Evolutionary conservation across 2,329 filamentous ascomycete genomes (phyloP), one percentile per base, ranked within the genome.

Genomic region (Fusarium verticillioides): DNA sequence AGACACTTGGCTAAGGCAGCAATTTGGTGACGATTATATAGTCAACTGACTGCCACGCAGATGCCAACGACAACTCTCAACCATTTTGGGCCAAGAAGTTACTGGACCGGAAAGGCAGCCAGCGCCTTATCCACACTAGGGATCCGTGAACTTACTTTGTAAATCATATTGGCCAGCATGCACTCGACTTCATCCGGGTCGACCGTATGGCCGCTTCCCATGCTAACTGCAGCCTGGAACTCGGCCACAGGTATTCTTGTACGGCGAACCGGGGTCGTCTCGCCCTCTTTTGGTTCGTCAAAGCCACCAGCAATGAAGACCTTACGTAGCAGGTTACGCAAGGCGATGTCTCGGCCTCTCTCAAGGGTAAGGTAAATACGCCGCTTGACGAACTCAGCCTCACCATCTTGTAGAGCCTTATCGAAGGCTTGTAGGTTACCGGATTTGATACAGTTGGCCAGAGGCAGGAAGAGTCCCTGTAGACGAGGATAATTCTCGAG

Each of bases 141-240:
- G 46, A 49, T 64, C 26, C 50, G 49, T 56, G 57, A 62, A 77
- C 83, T 75, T 83, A 97, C 96, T 90, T 98, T 99, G 86, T 98
- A 99, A 70, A 99, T 97, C 89, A 98, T 94, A 81, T 98, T 98
- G 34, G 96, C 94, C 78, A 99, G 81, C 77, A 98, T 84, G 81
- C 96, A 99, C 82, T 99, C 97, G 8, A 98, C 95, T 82, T 99
- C 96, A 79, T 99, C 97, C 37, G 89, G 87, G 77, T 98, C 96
- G 39, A 97, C 86, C 39, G 86, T 84, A 79, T 93, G 87, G 56
- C 88, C 87, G 74, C 89, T 91, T 59, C 91, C 92, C 77, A 97
- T 87, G 78, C 91, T 91, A 67, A 98, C 89, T 12, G 94, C 97
- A 11, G 94, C 93, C 30, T 90, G 91, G 77, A 99, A 98, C 76